Conservation (phyloP, 345 rosid genomes). For the Acer negundo region DNA sequence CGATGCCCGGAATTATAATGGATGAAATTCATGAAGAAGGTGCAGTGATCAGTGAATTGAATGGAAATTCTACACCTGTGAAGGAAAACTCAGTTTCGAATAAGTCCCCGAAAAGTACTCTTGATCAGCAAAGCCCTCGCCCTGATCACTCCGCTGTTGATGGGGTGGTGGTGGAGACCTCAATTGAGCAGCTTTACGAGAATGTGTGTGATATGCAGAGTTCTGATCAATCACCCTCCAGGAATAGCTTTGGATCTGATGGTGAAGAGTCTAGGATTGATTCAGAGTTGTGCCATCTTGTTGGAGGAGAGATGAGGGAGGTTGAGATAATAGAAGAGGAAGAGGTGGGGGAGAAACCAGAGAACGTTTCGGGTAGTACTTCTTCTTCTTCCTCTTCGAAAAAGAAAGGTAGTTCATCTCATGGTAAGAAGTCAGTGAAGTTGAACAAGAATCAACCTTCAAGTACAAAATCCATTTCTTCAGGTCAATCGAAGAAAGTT, state of each 20-base stretch:
- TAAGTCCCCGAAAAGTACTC: conserved; percentile 34
- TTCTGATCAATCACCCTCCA: conserved; percentile 76
- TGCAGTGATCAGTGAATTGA: conserved; percentile 29
- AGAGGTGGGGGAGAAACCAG: conserved; percentile 53
- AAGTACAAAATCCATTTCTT: conserved; percentile 40
- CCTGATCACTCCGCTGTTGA: conserved; percentile 25
- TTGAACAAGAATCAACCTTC: conserved; percentile 41
- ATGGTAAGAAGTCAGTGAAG: conserved; percentile 48
- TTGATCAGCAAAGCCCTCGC: conserved; percentile 36
- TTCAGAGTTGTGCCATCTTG: conserved; percentile 76
- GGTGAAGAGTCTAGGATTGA: conserved; percentile 93
- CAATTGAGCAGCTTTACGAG: conserved; percentile 77
- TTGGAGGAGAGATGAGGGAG: conserved; percentile 63
- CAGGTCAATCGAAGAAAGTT: conserved; percentile 37
- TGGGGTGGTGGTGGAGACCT: conserved; percentile 45
- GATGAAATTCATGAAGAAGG: conserved; percentile 50
- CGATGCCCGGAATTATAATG: conserved; percentile 58
- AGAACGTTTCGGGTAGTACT: conserved; percentile 34
- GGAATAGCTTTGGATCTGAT: conserved; percentile 72
- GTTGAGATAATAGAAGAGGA: conserved; percentile 53
- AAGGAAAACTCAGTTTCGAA: conserved; percentile 43
- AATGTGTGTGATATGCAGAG: conserved; percentile 90
- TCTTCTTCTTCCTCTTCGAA: conserved; percentile 47
- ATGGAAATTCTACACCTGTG: conserved; percentile 32
- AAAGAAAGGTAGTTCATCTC: conserved; percentile 43